Evolutionary conservation across 148 eudicot genomes (phyloP).

Genomic region (Vaccinium myrtillus): DNA sequence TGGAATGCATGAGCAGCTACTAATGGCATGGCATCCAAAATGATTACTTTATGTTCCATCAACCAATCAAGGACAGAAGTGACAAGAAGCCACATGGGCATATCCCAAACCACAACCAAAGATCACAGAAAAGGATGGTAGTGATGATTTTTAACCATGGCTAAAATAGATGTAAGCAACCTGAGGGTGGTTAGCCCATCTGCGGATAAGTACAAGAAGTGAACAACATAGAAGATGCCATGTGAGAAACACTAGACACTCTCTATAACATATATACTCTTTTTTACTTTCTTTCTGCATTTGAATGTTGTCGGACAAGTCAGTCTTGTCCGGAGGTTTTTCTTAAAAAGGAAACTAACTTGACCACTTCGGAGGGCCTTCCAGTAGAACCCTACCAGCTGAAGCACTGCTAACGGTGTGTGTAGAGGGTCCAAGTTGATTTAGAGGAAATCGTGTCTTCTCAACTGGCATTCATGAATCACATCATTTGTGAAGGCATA

Average conservation of each 20-base stretch:
- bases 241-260: neutral
- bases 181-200: neutral
- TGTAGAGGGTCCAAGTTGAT: neutral
- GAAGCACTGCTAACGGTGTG: neutral
- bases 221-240: neutral
- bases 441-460: neutral
- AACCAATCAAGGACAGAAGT: neutral
- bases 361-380: neutral
- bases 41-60: neutral
- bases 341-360: neutral
- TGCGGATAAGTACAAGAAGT: neutral
- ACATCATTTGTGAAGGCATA: neutral
- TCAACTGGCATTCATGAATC: neutral
- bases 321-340: neutral
- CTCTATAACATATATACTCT: neutral
- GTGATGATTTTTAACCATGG: neutral
- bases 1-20: neutral
- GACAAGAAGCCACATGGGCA: neutral
- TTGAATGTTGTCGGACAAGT: neutral
- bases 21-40: neutral
- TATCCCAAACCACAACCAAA: neutral
- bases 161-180: neutral
- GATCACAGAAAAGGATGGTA: neutral
- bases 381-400: neutral
- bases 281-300: neutral